Base-by-base conservation (phyloP, 371 early-diverging fungal genomes). In the Circinella umbellata region DNA sequence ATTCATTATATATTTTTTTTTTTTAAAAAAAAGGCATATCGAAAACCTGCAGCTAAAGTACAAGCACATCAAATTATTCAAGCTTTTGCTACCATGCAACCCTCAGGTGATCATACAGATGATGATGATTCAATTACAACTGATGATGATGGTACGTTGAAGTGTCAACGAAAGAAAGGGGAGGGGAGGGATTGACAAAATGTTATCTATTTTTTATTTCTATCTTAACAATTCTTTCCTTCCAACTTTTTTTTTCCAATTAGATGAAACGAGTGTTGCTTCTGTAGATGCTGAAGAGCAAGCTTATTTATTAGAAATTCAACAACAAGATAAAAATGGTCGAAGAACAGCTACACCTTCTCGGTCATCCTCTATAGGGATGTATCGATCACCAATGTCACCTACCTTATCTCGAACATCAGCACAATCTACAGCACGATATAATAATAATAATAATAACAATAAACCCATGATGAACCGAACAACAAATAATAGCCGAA, bases 31-130 rank as follows among this genome's bases (percentile, higher is more conserved):
- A 66, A 83, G 83, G 79, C 81, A 14, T 79, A 77, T 54, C 73
- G 74, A 61, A 80, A 79, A 63, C 81, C 81, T 66, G 73, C 73
- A 42, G 75, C 76, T 69, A 76, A 74, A 61, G 68, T 74, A 34
- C 81, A 81, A 63, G 84, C 80, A 37, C 80, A 78, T 46, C 77
- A 79, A 60, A 82, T 75, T 54, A 82, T 85, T 61, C 84, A 84
- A 53, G 79, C 81, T 49, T 79, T 81, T 66, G 69, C 78, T 10
- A 47, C 69, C 9, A 74, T 76, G 71, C 74, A 72, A 38, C 67
- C 77, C 34, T 68, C 74, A 46, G 69, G 63, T 6, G 76, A 67
- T n/a, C 63, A 73, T 51, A 62, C 66, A 13, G 46, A 59, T 46
- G 69, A 69, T 42, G 66, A 57, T 1, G 65, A 64, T 64, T 39